Evolutionary conservation across 208 protist species (phyloP).

Genomic region (Acanthamoeba sp.): DNA sequence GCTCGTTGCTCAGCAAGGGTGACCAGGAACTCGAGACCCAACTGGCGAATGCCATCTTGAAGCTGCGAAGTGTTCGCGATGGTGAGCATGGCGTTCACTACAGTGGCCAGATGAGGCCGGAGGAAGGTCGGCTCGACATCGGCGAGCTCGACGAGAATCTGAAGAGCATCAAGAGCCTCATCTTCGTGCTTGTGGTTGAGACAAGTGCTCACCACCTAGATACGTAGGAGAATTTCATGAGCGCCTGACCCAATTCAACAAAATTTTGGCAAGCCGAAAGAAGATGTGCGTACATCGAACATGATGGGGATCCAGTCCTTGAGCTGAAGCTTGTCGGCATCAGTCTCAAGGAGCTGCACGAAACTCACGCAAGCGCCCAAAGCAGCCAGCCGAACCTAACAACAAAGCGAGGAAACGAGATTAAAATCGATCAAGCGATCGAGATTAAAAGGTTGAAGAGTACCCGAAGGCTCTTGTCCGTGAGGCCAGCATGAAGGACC

Average conservation of each 20-base stretch:
- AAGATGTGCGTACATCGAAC: conserved; percentile 47
- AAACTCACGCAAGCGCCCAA: conserved; percentile 69
- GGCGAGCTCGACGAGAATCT: conserved; percentile 84
- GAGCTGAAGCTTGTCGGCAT: conserved; percentile 32
- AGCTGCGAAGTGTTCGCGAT: conserved; percentile 79
- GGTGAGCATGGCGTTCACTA: conserved; percentile 77
- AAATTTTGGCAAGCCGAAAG: not conserved
- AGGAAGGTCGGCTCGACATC: conserved; percentile 84
- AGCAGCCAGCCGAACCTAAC: conserved; percentile 72
- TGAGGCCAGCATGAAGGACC: conserved; percentile 20
- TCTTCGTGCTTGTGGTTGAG: conserved; percentile 79
- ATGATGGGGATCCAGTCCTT: conserved; percentile 78
- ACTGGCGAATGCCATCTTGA: conserved; percentile 85
- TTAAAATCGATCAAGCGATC: not conserved
- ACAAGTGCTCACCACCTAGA: conserved; percentile 60
- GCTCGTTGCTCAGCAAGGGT: conserved; percentile 85
- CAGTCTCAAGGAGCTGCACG: conserved; percentile 32
- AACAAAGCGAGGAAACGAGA: not conserved
- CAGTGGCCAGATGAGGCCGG: conserved; percentile 7
- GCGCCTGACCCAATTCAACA: not conserved
- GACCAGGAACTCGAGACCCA: conserved; percentile 88
- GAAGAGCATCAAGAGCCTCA: conserved; percentile 76
- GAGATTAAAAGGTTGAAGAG: not conserved
- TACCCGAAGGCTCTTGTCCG: not conserved
- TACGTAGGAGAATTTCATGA: not conserved